These are phyloP conservation scores for Flaveria sonorensis DNA, from an alignment of 129 eudicot genomes.

Conservation along the genomic window DNA sequence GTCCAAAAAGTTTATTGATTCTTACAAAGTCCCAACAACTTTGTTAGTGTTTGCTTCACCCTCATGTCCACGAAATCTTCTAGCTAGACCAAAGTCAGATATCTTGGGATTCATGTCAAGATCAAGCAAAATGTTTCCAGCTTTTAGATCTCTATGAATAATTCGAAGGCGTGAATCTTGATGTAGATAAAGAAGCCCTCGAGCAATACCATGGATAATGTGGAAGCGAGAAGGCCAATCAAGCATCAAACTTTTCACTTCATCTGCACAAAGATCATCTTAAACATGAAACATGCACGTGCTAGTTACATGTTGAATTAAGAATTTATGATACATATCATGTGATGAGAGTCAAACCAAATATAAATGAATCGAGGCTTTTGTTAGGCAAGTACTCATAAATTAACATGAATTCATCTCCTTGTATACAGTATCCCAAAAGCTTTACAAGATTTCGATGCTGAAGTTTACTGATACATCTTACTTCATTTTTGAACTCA, in stretches of 20 bases:
- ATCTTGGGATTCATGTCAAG: conserved; percentile 41
- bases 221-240: conserved; percentile 25
- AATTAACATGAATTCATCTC: conserved; percentile 21
- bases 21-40: conserved; percentile 54
- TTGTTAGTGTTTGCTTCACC: conserved; percentile 29
- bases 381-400: conserved; percentile 37
- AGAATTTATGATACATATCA: neutral
- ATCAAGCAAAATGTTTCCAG: conserved; percentile 45
- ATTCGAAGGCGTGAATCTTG: conserved; percentile 39
- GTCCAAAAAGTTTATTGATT: neutral
- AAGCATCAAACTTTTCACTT: neutral
- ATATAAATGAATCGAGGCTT: conserved; percentile 36
- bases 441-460: conserved; percentile 43
- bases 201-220: conserved; percentile 44
- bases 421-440: conserved; percentile 33
- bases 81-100: conserved; percentile 53
- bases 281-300: neutral
- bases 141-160: conserved; percentile 40
- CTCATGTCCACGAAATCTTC: conserved; percentile 37
- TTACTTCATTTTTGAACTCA: conserved; percentile 26
- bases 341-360: conserved; percentile 19
- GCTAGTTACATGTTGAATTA: neutral
- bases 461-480: conserved; percentile 30
- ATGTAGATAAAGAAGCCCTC: conserved; percentile 47
- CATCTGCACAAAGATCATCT: conserved; percentile 15